phyloP scores from a whole-genome alignment of 106 monocot species.

The Ottelia alismoides region DNA sequence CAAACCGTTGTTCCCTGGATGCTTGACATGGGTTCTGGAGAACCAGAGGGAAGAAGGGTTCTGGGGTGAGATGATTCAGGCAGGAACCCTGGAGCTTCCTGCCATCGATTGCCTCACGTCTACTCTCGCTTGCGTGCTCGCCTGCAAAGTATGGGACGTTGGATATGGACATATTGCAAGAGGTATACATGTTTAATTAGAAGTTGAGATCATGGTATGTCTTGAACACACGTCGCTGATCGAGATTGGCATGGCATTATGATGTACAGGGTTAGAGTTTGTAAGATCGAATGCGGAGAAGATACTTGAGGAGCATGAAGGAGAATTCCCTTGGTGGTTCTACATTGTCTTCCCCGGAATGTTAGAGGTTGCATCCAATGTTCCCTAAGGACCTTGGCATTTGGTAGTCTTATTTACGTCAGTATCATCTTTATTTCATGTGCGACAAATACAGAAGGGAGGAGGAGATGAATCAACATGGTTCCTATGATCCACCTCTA shows the following conservation, averaged over 20 bases:
- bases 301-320: conserved; percentile 1
- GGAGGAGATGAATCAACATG: neutral
- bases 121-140: neutral
- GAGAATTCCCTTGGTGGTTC: conserved; percentile 5
- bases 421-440: neutral
- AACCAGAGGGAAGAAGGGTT: conserved; percentile 1
- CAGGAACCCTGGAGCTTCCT: too few species aligned
- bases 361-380: conserved; percentile 7
- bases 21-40: neutral
- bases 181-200: too few species aligned
- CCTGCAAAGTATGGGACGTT: neutral
- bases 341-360: conserved; percentile 17
- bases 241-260: too few species aligned
- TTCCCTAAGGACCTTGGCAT: conserved; percentile 7
- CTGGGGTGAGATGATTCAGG: conserved; percentile 2
- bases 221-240: too few species aligned
- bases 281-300: neutral
- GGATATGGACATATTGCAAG: too few species aligned
- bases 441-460: neutral
- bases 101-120: neutral
- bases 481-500: neutral
- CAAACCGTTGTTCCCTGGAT: neutral
- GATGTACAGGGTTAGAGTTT: conserved; percentile 9
- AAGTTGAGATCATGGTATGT: too few species aligned
- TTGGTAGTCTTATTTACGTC: neutral